Base-by-base conservation (phyloP, 2,329 filamentous ascomycete genomes). In the Nemania sp. region DNA sequence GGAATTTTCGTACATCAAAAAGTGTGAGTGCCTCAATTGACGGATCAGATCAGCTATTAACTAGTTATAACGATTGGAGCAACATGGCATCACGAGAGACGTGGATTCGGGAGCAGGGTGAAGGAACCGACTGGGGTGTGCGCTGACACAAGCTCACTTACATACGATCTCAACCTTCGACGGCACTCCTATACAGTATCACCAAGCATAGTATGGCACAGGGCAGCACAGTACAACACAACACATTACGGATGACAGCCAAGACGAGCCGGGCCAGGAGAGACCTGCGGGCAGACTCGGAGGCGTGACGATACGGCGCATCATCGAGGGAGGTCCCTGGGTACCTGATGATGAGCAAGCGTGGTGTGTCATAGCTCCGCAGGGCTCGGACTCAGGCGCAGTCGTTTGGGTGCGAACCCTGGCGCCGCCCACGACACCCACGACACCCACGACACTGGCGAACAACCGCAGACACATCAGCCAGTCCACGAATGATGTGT, bases 21-120 rank as follows among this genome's bases (percentile, higher is more conserved):
- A 23, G 41, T 23, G 40, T 44, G 41, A 39, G 22, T 52, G 41
- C 34, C 37, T 58, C 49, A 58, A 57, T 65, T 59, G 62, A 64
- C 28, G 54, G 60, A 52, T 59, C 60, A 57, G 52, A 54, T 62
- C 61, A 60, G 61, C 59, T 67, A 64, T 66, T 63, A 66, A 64
- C 55, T 57, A 64, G 51, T 45, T 26, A 42, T 52, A 51, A 50
- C 43, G 49, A 66, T 57, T 66, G 64, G 63, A 65, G 56, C 64
- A 64, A 68, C 66, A 66, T 67, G 65, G 66, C 66, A 64, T 57
- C 55, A 66, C 49, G 45, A 56, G 59, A 61, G 60, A 59, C 52
- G 54, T 55, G 49, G 53, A 46, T 28, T 28, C 40, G 33, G 33
- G 14, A 44, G 43, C 28, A 43, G 53, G 34, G 50, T 59, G 51